phyloP scores from a whole-genome alignment of 257 asterid species.

The Primulina eburnea region DNA sequence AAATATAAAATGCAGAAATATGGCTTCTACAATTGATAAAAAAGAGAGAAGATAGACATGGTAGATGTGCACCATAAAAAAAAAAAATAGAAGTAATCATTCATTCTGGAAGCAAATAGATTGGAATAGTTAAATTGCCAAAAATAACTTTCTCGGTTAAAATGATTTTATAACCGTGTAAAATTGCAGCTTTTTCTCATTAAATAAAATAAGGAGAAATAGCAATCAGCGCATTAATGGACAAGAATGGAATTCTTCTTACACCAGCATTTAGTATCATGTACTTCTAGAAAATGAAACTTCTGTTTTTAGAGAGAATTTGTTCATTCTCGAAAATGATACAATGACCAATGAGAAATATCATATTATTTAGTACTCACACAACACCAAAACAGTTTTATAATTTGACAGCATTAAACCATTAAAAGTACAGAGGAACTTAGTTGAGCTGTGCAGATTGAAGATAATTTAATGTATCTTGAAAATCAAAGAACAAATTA shows the following conservation, averaged over 20 bases:
- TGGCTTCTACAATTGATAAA: neutral
- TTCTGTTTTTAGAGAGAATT: neutral
- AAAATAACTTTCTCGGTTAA: neutral
- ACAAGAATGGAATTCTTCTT: neutral
- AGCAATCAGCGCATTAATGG: constrained; percentile 3
- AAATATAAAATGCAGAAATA: neutral
- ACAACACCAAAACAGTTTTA: neutral
- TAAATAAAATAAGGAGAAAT: neutral
- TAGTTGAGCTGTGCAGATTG: neutral
- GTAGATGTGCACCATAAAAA: neutral
- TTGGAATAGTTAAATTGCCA: neutral
- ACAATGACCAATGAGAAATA: neutral
- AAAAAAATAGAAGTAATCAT: neutral
- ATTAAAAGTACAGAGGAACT: constrained; percentile 3
- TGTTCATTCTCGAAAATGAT: neutral
- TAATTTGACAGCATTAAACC: neutral
- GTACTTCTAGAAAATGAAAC: too few species aligned
- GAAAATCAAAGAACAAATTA: neutral
- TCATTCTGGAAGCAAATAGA: neutral
- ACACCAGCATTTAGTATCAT: neutral
- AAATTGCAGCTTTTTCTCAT: neutral
- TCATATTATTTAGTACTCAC: neutral
- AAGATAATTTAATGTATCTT: neutral
- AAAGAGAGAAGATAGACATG: constrained; percentile 3
- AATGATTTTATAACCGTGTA: neutral